phyloP scores from a whole-genome alignment of 805 yeast genomes.

The Metschnikowia arizonensis region DNA sequence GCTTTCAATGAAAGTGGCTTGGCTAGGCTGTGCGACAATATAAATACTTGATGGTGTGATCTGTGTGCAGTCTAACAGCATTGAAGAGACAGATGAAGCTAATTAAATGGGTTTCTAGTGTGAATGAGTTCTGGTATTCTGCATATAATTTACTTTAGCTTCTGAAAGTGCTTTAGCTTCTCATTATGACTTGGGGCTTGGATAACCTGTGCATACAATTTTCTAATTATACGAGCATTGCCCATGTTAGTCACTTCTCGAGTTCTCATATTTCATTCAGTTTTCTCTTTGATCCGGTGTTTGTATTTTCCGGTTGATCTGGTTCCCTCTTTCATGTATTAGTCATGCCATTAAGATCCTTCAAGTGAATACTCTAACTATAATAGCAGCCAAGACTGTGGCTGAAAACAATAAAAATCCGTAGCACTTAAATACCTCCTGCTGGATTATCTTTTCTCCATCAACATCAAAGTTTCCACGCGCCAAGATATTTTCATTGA shows the following conservation, averaged over 20 bases:
- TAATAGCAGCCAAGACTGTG: slow-evolving; percentile 7
- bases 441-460: slow-evolving; percentile 19
- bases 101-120: background rate
- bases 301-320: too few species aligned
- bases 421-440: slow-evolving; percentile 20
- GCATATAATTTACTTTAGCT: too few species aligned
- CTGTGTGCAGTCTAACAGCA: background rate
- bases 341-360: background rate
- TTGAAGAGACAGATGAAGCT: too few species aligned
- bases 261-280: too few species aligned
- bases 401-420: slow-evolving; percentile 8
- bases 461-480: slow-evolving; percentile 42
- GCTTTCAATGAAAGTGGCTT: background rate
- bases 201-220: background rate
- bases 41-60: background rate
- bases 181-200: background rate
- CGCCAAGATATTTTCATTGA: slow-evolving; percentile 29
- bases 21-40: background rate
- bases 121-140: background rate
- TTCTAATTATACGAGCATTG: background rate
- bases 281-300: too few species aligned
- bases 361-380: slow-evolving; percentile 3
- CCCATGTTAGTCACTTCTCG: too few species aligned
- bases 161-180: too few species aligned
- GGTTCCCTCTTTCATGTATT: too few species aligned